Evolutionary conservation across 768 basidiomycete species (phyloP), one percentile per base, ranked within the genome.

Genomic region (Hericium coralloides): DNA sequence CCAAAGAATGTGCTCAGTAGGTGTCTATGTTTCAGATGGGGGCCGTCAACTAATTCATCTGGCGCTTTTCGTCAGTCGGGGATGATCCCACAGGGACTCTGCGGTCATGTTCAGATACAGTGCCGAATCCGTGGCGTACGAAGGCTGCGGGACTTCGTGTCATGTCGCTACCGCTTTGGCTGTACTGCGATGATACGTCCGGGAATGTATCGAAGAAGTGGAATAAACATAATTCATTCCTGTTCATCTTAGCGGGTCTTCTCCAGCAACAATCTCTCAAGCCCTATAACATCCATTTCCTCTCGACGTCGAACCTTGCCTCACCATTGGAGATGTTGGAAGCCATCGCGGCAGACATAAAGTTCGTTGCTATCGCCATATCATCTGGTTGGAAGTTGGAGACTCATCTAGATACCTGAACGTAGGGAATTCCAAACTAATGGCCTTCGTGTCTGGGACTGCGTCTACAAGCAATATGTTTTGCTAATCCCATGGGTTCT

Each of bases 191-290:
- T 48, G 73, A 78, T 52, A 75, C 73, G 0, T 77, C 74, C 0
- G 77, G 76, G 0, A 78, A 78, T 57, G 37, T 61, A 0, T 78
- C 74, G 0, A 79, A 79, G 59, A 75, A 76, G 58, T 78, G 76
- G 76, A 79, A 78, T 57, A 67, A 73, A 52, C 76, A 77, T 53
- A 75, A 77, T 57, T 68, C 63, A 4, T 71, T 73, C 48, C 65
- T 76, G 0, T 70, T 75, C 45, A 72, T 69, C 0, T 59, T 65
- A 1, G 74, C 74, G 10, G 74, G 75, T 1, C 66, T 77, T 0
- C 73, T 73, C 0, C 68, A 63, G 0, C 56, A 57, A 7, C 49
- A 70, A 2, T 52, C 60, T 0, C 66, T 71, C 5, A 59, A 66
- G 41, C 70, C 72, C 36, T 72, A 67, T 49, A 73, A 76, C 58